These are phyloP conservation scores for Microsporum ferrugineum DNA, from an alignment of 2,329 filamentous ascomycete genomes.

Conservation along the genomic window DNA sequence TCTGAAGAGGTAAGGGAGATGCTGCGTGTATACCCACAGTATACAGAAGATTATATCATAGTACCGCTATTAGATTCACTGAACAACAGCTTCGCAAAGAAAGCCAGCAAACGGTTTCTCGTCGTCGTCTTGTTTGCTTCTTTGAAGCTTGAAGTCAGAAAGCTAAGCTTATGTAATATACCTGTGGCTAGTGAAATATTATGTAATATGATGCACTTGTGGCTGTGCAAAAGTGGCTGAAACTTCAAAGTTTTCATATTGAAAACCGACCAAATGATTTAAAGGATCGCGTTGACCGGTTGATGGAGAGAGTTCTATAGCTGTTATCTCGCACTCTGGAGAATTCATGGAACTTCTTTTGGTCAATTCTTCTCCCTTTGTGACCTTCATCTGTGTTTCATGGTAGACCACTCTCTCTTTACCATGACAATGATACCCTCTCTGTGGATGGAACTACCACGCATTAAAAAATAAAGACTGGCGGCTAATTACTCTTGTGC, in stretches of 20 bases:
- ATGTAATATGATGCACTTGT: not conserved
- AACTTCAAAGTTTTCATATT: not conserved
- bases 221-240: not conserved
- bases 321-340: too few species aligned
- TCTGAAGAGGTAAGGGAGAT: not conserved
- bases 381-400: not conserved
- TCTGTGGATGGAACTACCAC: not conserved
- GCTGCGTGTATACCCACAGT: not conserved
- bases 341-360: too few species aligned
- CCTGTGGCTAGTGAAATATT: not conserved
- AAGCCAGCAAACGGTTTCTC: not conserved
- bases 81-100: not conserved
- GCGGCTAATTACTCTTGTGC: not conserved
- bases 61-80: not conserved
- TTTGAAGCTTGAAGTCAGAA: not conserved
- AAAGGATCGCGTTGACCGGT: too few species aligned
- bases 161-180: not conserved
- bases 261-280: not conserved
- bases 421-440: not conserved
- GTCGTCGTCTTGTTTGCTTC: not conserved
- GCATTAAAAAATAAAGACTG: not conserved
- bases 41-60: not conserved
- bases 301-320: too few species aligned
- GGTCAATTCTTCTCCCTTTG: not conserved
- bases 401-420: not conserved